Conservation (phyloP, 306 rosid species). For the Casuarina cunninghamiana region DNA sequence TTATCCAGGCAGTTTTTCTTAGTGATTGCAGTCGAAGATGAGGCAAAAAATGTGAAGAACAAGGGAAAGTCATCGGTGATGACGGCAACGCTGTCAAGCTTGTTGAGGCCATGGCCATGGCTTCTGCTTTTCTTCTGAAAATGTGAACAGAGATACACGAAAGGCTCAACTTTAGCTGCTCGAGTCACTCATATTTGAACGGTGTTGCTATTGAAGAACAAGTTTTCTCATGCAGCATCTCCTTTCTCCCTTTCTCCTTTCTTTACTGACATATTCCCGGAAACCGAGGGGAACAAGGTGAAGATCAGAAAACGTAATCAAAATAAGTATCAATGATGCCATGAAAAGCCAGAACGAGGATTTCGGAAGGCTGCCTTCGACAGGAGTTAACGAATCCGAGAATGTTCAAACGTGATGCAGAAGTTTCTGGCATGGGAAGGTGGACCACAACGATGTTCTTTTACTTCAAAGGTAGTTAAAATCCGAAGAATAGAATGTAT, state of each 20-base stretch:
- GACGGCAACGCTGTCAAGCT: slow-evolving; percentile 48
- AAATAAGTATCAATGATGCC: background rate
- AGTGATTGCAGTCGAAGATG: slow-evolving; percentile 38
- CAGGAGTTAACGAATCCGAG: background rate
- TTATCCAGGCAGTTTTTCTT: slow-evolving; percentile 39
- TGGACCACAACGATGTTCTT: background rate
- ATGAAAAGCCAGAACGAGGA: background rate
- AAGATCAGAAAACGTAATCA: too few relatives aligned
- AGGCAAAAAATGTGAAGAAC: slow-evolving; percentile 48
- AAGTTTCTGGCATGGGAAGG: background rate
- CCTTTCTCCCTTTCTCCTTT: too few relatives aligned
- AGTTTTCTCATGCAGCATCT: too few relatives aligned
- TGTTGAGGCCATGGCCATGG: slow-evolving; percentile 45
- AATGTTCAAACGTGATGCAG: background rate
- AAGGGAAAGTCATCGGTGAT: slow-evolving; percentile 33
- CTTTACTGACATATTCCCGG: background rate
- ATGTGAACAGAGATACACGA: background rate
- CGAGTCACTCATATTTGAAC: too few relatives aligned
- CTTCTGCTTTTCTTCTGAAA: too few relatives aligned
- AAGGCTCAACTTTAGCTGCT: too few relatives aligned
- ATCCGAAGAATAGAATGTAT: too few relatives aligned
- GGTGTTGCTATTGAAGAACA: too few relatives aligned
- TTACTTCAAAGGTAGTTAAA: too few relatives aligned
- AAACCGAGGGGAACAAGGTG: background rate
- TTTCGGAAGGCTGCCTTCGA: background rate